Conservation (phyloP, 305 asterid species). For the Plantago rigida region DNA sequence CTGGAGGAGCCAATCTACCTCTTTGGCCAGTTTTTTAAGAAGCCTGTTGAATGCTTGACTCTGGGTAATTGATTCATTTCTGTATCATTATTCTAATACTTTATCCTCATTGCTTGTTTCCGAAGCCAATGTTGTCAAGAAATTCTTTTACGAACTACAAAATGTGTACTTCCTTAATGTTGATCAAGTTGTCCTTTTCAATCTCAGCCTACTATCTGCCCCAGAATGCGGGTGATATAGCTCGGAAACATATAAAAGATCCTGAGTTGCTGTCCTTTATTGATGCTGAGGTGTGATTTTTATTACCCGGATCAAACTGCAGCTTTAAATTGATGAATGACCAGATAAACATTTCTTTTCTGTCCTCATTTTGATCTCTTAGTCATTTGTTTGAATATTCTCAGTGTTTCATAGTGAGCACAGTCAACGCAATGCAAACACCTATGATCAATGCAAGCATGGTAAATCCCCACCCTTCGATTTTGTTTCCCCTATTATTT, state of each 20-base stretch:
- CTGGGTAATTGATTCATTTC: constrained; percentile 51
- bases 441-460: constrained; percentile 98
- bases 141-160: background rate
- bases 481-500: constrained; percentile 16
- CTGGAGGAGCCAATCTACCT: constrained; percentile 39
- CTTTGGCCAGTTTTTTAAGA: constrained; percentile 82
- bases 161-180: too few species aligned
- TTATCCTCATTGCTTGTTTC: background rate
- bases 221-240: constrained; percentile 86
- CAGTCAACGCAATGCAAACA: constrained; percentile 74
- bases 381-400: constrained; percentile 15
- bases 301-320: constrained; percentile 19
- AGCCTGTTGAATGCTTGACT: constrained; percentile 87
- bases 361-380: constrained; percentile 7
- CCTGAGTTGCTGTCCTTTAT: constrained; percentile 74
- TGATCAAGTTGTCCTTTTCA: constrained; percentile 18
- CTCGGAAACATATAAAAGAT: constrained; percentile 77
- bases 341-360: background rate
- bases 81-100: background rate
- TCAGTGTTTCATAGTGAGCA: constrained; percentile 98
- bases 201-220: constrained; percentile 87
- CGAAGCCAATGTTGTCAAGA: background rate
- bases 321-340: constrained; percentile 11
- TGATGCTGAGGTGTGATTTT: constrained; percentile 75
- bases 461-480: constrained; percentile 49